Conservation (phyloP, 495 filamentous ascomycete genomes). For the Sabuloglossum arenarium region DNA sequence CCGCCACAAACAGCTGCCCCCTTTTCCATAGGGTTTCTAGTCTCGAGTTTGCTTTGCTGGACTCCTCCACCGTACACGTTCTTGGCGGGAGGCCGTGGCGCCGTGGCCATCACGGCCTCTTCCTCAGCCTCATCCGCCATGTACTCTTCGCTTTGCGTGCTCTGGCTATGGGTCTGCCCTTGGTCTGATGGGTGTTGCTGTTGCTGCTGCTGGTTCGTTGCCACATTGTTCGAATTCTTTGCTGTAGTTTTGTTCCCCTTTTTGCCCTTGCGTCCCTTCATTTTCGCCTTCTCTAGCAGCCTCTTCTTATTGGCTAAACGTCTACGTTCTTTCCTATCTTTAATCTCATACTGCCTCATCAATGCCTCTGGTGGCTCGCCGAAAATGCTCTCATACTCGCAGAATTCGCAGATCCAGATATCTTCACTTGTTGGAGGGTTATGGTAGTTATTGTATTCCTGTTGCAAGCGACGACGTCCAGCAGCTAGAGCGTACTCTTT, state of each 20-base stretch:
- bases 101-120: constrained; percentile 18
- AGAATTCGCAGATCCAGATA: constrained; percentile 89
- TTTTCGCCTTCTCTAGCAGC: constrained; percentile 83
- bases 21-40: background rate
- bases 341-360: constrained; percentile 83
- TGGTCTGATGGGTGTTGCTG: constrained; percentile 20
- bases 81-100: background rate
- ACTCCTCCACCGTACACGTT: background rate
- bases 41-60: background rate
- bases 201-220: constrained; percentile 13
- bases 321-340: constrained; percentile 69
- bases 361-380: constrained; percentile 62
- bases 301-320: constrained; percentile 62
- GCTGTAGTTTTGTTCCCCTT: constrained; percentile 39
- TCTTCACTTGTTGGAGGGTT: constrained; percentile 53
- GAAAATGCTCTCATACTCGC: constrained; percentile 75
- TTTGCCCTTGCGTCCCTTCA: constrained; percentile 72
- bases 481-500: constrained; percentile 43
- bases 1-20: background rate
- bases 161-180: constrained; percentile 22
- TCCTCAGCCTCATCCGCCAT: constrained; percentile 34
- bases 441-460: constrained; percentile 53
- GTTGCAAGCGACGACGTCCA: constrained; percentile 43
- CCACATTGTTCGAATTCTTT: constrained; percentile 26
- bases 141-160: constrained; percentile 30